These are phyloP conservation scores for Phytophthora cryptogea DNA, from an alignment of 352 stramenopile genomes.

Conservation along the genomic window DNA sequence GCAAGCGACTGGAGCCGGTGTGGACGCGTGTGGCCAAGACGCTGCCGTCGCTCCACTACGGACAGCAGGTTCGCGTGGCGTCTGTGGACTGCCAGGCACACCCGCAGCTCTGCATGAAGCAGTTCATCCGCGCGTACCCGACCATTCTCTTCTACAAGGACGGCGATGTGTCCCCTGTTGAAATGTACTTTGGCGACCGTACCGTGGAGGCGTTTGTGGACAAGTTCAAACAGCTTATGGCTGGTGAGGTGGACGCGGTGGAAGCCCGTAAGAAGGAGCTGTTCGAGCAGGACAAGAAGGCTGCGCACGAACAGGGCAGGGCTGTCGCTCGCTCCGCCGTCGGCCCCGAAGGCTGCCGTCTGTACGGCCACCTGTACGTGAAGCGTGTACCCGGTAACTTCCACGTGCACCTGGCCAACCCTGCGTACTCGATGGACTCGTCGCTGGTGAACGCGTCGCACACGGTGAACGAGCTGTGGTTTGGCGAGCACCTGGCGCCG, in stretches of 20 bases:
- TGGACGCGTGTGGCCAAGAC: too few species aligned
- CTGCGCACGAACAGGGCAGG: slow-evolving; percentile 56
- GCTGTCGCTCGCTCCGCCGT: slow-evolving; percentile 61
- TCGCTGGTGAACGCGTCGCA: slow-evolving; percentile 94
- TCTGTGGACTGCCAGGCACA: slow-evolving; percentile 95
- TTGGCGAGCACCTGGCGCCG: slow-evolving; percentile 84
- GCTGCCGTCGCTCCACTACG: too few species aligned
- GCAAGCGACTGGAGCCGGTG: too few species aligned
- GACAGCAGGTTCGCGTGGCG: slow-evolving; percentile 79
- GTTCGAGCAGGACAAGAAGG: slow-evolving; percentile 93
- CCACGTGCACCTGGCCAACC: slow-evolving; percentile 98
- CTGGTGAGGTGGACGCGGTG: slow-evolving; percentile 69
- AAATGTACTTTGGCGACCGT: slow-evolving; percentile 96
- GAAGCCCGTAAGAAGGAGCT: slow-evolving; percentile 92
- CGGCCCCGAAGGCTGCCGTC: slow-evolving; percentile 75
- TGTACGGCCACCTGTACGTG: slow-evolving; percentile 82
- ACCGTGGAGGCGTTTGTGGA: slow-evolving; percentile 91
- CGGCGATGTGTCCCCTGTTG: slow-evolving; percentile 88
- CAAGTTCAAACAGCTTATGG: slow-evolving; percentile 91
- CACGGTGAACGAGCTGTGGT: slow-evolving; percentile 96
- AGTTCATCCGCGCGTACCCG: slow-evolving; percentile 97
- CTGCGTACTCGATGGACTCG: slow-evolving; percentile 89
- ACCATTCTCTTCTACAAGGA: slow-evolving; percentile 97
- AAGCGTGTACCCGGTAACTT: slow-evolving; percentile 98
- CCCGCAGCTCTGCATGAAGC: slow-evolving; percentile 92